Evolutionary conservation across 176 grass and related monocot species (phyloP).

Genomic region (Eremochloa ophiuroides): DNA sequence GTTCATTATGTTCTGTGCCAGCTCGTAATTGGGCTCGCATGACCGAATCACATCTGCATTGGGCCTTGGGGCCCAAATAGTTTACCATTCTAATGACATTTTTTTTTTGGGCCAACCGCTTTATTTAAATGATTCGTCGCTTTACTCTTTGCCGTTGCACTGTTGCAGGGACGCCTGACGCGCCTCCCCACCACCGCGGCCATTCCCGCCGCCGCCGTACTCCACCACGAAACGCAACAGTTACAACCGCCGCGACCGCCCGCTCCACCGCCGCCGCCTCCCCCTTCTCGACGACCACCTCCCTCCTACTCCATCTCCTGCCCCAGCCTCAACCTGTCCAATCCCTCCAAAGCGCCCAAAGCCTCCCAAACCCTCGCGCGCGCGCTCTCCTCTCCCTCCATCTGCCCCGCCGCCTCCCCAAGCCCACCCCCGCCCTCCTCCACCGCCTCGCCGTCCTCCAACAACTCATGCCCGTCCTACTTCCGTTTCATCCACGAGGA

Average conservation of each 20-base stretch:
- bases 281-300: neutral
- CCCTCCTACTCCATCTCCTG: constrained; percentile 33
- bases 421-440: neutral
- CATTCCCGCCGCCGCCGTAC: constrained; percentile 19
- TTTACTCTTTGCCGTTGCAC: constrained; percentile 17
- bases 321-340: constrained; percentile 18
- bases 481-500: constrained; percentile 96
- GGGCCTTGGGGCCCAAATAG: neutral
- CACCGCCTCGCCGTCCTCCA: neutral
- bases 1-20: too few species aligned
- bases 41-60: neutral
- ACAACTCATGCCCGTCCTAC: constrained; percentile 65
- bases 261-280: neutral
- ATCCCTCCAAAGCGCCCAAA: neutral
- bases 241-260: neutral
- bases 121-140: neutral
- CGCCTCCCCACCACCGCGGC: constrained; percentile 20
- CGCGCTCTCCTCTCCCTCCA: constrained; percentile 18
- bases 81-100: neutral
- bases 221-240: neutral
- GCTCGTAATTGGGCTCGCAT: too few species aligned
- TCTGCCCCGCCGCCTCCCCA: neutral
- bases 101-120: neutral
- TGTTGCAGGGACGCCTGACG: constrained; percentile 31
- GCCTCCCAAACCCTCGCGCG: constrained; percentile 31